Conservation (phyloP, 805 yeast genomes). For the Metschnikowia picachoensis region DNA sequence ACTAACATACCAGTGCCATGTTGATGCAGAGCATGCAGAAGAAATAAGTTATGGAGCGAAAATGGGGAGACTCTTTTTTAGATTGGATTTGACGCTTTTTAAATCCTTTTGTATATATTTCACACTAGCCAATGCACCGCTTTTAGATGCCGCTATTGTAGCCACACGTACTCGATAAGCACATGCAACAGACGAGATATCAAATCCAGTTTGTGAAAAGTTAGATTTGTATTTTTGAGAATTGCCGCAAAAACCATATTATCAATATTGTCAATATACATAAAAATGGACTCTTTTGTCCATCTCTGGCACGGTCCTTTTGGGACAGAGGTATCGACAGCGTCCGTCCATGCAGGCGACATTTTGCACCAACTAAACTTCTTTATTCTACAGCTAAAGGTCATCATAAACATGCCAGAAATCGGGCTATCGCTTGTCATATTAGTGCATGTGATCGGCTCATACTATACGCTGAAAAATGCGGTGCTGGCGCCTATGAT, state of each 20-base stretch:
- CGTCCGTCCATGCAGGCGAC: background rate
- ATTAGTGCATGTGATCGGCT: slow-evolving; percentile 5
- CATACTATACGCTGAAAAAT: background rate
- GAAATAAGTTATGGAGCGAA: slow-evolving; percentile 2
- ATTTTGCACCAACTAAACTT: background rate
- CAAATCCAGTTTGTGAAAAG: too few relatives aligned
- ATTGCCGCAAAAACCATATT: too few relatives aligned
- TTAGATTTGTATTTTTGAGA: too few relatives aligned
- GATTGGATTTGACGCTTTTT: background rate
- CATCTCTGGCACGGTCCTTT: too few relatives aligned
- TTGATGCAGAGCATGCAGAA: slow-evolving; percentile 63
- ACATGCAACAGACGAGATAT: too few relatives aligned
- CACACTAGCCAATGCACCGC: slow-evolving; percentile 4
- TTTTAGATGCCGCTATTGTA: too few relatives aligned
- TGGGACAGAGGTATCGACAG: too few relatives aligned
- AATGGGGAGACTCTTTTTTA: too few relatives aligned
- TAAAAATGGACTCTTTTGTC: too few relatives aligned
- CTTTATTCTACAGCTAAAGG: background rate
- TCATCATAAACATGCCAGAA: background rate
- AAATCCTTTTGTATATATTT: background rate
- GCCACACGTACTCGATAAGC: too few relatives aligned
- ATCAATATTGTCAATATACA: too few relatives aligned
- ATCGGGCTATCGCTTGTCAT: background rate
- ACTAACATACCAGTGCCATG: slow-evolving; percentile 45
- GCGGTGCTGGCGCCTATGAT: background rate